These are phyloP conservation scores for Coemansia sp. DNA, from an alignment of 192 early-diverging fungal species.

Conservation along the genomic window DNA sequence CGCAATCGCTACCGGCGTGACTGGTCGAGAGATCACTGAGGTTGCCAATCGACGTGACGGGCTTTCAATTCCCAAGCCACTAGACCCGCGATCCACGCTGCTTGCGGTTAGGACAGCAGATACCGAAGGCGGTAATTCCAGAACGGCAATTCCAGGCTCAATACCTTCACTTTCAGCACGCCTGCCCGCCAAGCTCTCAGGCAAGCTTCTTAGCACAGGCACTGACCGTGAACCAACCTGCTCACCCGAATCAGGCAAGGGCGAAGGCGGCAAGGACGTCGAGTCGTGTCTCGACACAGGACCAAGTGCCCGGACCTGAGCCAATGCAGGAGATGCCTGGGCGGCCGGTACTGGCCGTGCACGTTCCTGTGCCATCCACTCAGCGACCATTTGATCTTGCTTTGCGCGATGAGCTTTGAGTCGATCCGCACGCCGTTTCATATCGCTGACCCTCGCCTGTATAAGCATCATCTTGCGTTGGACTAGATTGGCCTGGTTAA, in stretches of 20 bases:
- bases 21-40: background rate
- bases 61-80: conserved; percentile 1
- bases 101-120: background rate
- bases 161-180: background rate
- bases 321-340: conserved; percentile 15
- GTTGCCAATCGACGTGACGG: background rate
- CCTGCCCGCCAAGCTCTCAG: background rate
- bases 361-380: conserved; percentile 38
- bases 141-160: background rate
- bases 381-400: conserved; percentile 34
- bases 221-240: background rate
- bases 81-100: background rate
- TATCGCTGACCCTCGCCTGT: conserved; percentile 28
- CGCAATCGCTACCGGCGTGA: background rate
- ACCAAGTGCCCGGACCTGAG: background rate
- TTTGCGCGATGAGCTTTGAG: conserved; percentile 35
- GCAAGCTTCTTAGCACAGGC: background rate
- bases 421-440: conserved; percentile 43
- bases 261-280: background rate
- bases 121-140: conserved; percentile 1
- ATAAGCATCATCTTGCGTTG: conserved; percentile 51
- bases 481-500: conserved; percentile 35
- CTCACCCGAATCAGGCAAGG: background rate
- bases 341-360: conserved; percentile 21
- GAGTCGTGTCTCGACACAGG: background rate